These are phyloP conservation scores for Solanum chiquidenum DNA, from an alignment of 257 asterid species.

Conservation along the genomic window DNA sequence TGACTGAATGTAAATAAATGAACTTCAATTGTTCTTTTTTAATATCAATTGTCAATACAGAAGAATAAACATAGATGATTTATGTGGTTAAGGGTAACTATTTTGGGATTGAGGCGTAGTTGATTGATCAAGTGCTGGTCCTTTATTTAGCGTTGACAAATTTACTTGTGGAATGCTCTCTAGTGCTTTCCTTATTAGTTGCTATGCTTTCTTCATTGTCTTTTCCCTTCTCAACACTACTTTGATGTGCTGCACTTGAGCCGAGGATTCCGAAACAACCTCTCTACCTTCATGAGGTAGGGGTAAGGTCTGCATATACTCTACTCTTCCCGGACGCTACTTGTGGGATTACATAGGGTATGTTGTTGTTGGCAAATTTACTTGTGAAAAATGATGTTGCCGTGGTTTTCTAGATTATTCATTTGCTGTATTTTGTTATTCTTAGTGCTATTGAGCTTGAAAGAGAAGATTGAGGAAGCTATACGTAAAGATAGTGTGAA, in stretches of 20 bases:
- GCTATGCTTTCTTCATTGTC: not conserved
- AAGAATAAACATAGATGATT: not conserved
- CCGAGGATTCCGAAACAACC: not conserved
- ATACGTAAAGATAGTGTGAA: conserved; percentile 71
- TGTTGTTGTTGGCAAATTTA: not conserved
- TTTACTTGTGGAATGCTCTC: not conserved
- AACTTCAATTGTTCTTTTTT: not conserved
- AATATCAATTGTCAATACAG: not conserved
- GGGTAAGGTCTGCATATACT: not conserved
- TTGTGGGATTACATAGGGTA: not conserved
- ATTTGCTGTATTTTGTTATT: not conserved
- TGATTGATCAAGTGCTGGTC: not conserved
- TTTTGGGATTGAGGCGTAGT: not conserved
- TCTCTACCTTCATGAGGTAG: not conserved
- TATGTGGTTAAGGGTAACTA: not conserved
- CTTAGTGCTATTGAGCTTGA: conserved; percentile 78
- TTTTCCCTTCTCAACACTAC: not conserved
- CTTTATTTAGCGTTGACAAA: not conserved
- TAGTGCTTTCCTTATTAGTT: not conserved
- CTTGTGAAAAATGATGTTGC: not conserved
- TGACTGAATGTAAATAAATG: not conserved
- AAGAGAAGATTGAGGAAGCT: conserved; percentile 70
- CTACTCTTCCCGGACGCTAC: not conserved
- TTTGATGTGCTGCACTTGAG: not conserved
- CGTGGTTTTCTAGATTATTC: not conserved